Base-by-base conservation (phyloP, 352 stramenopile species). In the Globisporangium nunn region DNA sequence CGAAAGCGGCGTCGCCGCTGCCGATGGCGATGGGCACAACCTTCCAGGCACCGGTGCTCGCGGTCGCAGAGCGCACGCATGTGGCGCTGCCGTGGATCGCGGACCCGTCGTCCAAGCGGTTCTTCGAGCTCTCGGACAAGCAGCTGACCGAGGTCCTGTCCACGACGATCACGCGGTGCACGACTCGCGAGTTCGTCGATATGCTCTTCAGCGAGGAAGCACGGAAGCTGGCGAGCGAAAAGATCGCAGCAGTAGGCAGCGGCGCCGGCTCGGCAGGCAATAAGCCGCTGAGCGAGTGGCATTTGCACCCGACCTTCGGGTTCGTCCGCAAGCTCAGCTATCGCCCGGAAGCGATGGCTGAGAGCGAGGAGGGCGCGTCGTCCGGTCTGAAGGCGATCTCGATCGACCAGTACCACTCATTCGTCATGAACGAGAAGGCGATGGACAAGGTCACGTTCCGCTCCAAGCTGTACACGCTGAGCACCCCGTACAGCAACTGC, bases 341-440 rank as follows among this genome's bases (percentile, higher is more conserved):
- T 54, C 71, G 73, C 6, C 63, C 77, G 7, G 58, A 72, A 28
- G 29, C 59, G 28, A 49, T 55, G 14, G 3, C 40, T 3, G 17
- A 35, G n/a, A 14, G 11, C 18, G 41, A 58, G 4, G 30, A 15
- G 0, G 40, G 23, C 31, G 54, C 23, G 1, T 41, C 31, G 33
- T 6, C 33, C 3, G 33, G n/a, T 4, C 17, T 75, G 29, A 74
- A 76, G 29, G 66, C 77, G 3, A 64, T 85, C 17, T 56, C 70
- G 1, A 78, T 88, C 52, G 78, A 88, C 40, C 69, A 85, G 62
- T 88, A 77, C 61, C 58, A 85, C 59, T 75, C 78, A 7, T 78
- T 70, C 44, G 64, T 57, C 0, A 57, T 84, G 15, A 66, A 81
- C 18, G 67, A 71, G n/a, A 67, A 67, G 29, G 44, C 41, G 30